Base-by-base conservation (phyloP, 106 monocot genomes). In the Platanthera guangdongensis region DNA sequence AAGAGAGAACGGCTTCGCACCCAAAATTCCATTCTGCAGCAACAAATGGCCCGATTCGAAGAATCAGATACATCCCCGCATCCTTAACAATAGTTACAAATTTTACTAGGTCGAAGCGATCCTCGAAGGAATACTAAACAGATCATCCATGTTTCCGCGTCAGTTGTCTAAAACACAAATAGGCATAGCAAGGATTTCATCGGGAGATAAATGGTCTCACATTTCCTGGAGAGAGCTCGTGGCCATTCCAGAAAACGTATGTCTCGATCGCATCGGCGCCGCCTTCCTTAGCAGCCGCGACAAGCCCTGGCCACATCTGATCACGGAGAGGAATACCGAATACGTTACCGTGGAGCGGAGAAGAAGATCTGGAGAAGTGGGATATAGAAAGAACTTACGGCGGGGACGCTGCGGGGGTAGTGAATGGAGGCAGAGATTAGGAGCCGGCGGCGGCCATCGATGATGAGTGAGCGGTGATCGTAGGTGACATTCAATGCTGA, bases 241-340 rank as follows among this genome's bases (percentile, higher is more conserved):
- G 95, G 46, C 95, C 95, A 75, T 95, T 95, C 95, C 95, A 95
- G 82, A 95, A 95, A 50, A 95, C 95, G 78, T 95, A 95, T 25
- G 88, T 87, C 79, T 95, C 95, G 59, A 95, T 90, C 25, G 76
- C 82, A 67, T 95, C 87, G 65, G 71, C 77, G 13, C 95, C 95
- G 39, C 95, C 95, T 11, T 88, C 87, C 82, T 95, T 95, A 1
- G 90, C 95, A 13, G 88, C 70, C 5, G 88, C 87, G 46, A 93
- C 88, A 47, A 95, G 87, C 51, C 85, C 85, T 4, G 95, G 95
- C 95, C 95, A 95, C 95, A 95, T 95, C 95, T 92, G 68, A 50
- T 30, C 69, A 47, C 9, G 14, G 32, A 48, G 4, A 62, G 14
- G 5, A 19, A 25, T 25, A 25, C 25, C 25, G 25, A 25, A 25